A percentile compares a stretch with the other conserved stretches of the same genome.
phyloP scores from a whole-genome alignment of 2,329 filamentous ascomycete genomes.

The Cladophialophora carrionii region DNA sequence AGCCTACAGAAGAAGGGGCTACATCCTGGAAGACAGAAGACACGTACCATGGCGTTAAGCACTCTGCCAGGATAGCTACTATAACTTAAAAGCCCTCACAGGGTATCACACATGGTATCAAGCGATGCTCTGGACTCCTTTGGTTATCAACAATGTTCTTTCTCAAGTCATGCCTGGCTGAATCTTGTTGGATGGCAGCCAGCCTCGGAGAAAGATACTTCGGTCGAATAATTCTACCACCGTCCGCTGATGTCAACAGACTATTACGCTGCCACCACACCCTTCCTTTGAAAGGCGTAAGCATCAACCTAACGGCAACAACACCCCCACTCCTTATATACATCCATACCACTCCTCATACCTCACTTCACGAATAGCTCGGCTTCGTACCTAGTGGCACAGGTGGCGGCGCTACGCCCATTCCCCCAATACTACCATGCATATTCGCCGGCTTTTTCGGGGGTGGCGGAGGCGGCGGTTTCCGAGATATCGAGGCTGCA shows the following conservation, averaged over 20 bases:
- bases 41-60: too few relatives aligned
- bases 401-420: constrained; percentile 52
- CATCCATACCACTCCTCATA: neutral
- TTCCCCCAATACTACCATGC: constrained; percentile 42
- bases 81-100: too few relatives aligned
- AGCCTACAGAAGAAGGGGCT: too few relatives aligned
- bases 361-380: constrained; percentile 27
- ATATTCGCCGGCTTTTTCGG: constrained; percentile 57
- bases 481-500: constrained; percentile 47
- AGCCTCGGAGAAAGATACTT: too few relatives aligned
- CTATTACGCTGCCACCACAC: too few relatives aligned
- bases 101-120: too few relatives aligned
- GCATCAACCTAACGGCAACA: neutral
- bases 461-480: constrained; percentile 61
- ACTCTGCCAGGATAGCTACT: too few relatives aligned
- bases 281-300: neutral
- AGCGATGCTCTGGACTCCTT: too few relatives aligned
- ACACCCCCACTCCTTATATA: neutral
- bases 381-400: constrained; percentile 63
- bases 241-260: neutral
- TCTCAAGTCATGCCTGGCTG: too few relatives aligned
- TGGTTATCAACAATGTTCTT: too few relatives aligned
- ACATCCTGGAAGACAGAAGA: too few relatives aligned
- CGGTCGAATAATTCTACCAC: neutral
- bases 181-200: too few relatives aligned